These are phyloP conservation scores for Plectosphaerella plurivora DNA, from an alignment of 2,329 filamentous ascomycete species.

Conservation along the genomic window DNA sequence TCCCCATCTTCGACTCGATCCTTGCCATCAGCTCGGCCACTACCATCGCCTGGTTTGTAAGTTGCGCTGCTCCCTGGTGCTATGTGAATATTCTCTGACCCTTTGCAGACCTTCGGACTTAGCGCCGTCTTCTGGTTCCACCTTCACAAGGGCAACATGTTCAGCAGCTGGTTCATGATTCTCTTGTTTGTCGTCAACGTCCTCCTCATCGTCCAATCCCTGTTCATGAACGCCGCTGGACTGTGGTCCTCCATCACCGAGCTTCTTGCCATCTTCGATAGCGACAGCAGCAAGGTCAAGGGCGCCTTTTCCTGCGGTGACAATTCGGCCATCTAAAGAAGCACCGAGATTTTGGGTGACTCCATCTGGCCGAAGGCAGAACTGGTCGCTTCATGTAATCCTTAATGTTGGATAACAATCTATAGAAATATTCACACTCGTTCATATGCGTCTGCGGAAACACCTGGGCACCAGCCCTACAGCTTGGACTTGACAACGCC, in stretches of 20 bases:
- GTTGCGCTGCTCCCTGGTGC: neutral
- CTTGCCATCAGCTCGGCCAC: constrained; percentile 29
- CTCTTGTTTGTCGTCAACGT: constrained; percentile 20
- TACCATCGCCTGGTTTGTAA: constrained; percentile 26
- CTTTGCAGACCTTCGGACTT: constrained; percentile 24
- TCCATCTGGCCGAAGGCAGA: neutral
- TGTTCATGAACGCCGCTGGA: constrained; percentile 29
- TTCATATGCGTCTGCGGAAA: no score
- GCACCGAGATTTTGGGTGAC: neutral
- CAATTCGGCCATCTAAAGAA: constrained; percentile 24
- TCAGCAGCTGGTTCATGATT: constrained; percentile 21
- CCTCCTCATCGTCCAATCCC: constrained; percentile 24
- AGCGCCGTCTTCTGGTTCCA: constrained; percentile 29
- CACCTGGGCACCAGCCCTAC: constrained; percentile 10
- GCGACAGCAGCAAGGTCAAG: constrained; percentile 18
- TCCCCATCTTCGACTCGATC: constrained; percentile 32
- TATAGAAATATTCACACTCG: neutral
- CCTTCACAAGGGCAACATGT: constrained; percentile 26
- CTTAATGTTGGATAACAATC: no score
- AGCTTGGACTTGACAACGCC: constrained; percentile 45
- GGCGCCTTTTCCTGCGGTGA: constrained; percentile 27
- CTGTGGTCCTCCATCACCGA: constrained; percentile 27
- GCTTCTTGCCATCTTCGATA: constrained; percentile 23
- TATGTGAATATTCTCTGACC: neutral
- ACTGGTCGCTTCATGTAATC: no score